Conservation (phyloP, 768 basidiomycete species). For the Suillus weaverae region DNA sequence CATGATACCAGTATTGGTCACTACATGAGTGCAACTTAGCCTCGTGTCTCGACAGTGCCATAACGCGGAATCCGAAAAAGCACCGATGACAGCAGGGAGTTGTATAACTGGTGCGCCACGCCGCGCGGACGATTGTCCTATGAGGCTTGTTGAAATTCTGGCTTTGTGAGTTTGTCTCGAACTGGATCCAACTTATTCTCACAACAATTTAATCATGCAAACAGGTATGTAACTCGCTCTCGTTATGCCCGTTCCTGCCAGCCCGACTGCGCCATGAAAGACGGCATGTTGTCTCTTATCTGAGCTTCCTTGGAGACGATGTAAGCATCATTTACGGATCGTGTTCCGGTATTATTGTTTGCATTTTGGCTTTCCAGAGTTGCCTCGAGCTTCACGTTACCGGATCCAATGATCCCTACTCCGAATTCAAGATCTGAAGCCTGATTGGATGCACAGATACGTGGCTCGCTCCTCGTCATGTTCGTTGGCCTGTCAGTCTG, state of each 20-base stretch:
- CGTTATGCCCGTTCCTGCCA: neutral
- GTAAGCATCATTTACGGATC: neutral
- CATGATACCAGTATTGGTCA: neutral
- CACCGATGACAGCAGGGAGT: neutral
- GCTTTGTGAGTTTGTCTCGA: neutral
- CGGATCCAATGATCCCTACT: neutral
- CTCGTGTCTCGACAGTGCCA: neutral
- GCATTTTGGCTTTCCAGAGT: neutral
- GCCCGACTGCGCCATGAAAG: too few relatives aligned
- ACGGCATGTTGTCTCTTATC: neutral
- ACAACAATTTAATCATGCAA: neutral
- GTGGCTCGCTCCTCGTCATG: neutral
- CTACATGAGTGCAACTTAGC: neutral
- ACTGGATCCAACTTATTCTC: neutral
- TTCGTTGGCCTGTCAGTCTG: neutral
- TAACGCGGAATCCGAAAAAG: neutral
- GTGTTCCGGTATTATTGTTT: neutral
- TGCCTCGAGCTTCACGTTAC: neutral
- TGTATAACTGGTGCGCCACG: neutral
- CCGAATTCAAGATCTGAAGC: slow-evolving; percentile 2
- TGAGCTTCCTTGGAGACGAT: neutral
- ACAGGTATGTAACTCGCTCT: neutral
- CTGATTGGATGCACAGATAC: neutral
- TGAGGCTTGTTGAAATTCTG: neutral
- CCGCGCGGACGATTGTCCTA: neutral